Evolutionary conservation across 1,284 basidiomycete species (phyloP), one percentile per base, ranked within the genome.

Genomic region (Microbotryomycetes sp.): DNA sequence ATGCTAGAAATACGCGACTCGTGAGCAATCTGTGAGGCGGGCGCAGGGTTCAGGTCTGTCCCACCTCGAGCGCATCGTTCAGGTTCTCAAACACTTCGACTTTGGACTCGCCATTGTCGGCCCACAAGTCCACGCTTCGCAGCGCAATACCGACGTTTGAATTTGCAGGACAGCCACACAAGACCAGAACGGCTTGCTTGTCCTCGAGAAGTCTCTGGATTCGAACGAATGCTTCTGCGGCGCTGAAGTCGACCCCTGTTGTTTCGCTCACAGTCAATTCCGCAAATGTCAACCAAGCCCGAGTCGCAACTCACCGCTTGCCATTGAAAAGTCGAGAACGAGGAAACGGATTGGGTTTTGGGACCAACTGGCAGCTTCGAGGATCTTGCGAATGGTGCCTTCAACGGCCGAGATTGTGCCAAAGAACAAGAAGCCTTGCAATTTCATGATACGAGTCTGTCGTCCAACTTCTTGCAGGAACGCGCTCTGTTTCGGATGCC

Each of bases 351-450:
- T 85, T 0, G 92, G 91, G 56, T 85, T 85, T 30, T 80, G 79
- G 49, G 84, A 79, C 86, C 91, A 96, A 15, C 82, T 79, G 0
- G 85, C 83, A 5, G 82, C 82, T 59, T 89, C 84, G 24, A 97
- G 82, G 23, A 91, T 80, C 18, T 81, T 77, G 6, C 87, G 82
- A 49, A 91, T 86, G 1, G 86, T 80, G 67, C 59, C 57, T 59
- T 74, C 73, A 59, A 70, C 70, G 45, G 62, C 67, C 47, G 71
- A 72, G 50, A 73, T 72, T 13, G 71, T 72, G 4, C 96, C 94
- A 75, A 98, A 98, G 81, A 97, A 98, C 41, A 98, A 79, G 78
- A 91, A 92, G 0, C 89, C 90, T 80, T 97, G 93, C 6, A 97
- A 76, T 66, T 89, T 86, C 71, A 97, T 79, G 57, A 97, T 85